phyloP scores from a whole-genome alignment of 108 stramenopile species.

The Cyclotella cryptica region DNA sequence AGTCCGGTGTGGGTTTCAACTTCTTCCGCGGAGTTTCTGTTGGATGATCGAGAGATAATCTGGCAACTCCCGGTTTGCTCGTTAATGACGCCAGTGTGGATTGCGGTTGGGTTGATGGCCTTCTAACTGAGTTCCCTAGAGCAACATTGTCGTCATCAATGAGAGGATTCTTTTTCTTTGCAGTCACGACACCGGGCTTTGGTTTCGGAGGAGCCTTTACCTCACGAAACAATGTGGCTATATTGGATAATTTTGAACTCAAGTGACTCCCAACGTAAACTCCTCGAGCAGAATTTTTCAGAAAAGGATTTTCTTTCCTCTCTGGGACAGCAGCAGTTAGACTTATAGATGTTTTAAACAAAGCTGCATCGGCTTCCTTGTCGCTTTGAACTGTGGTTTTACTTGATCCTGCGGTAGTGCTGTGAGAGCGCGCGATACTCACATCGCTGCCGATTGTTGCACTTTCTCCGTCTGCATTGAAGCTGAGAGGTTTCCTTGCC shows the following conservation, averaged over 20 bases:
- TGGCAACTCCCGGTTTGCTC: not conserved
- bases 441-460: slow-evolving; percentile 35
- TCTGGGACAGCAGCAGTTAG: slow-evolving; percentile 36
- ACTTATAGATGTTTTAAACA: slow-evolving; percentile 44
- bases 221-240: slow-evolving; percentile 51
- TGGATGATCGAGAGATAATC: not conserved
- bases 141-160: not conserved
- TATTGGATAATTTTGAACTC: slow-evolving; percentile 51
- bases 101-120: not conserved
- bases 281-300: slow-evolving; percentile 51
- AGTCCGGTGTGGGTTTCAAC: slow-evolving; percentile 10
- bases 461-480: slow-evolving; percentile 39
- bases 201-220: slow-evolving; percentile 41
- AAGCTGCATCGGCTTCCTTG: slow-evolving; percentile 29
- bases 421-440: slow-evolving; percentile 14
- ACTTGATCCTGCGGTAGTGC: slow-evolving; percentile 22
- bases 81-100: not conserved
- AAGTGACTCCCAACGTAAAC: slow-evolving; percentile 52
- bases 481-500: slow-evolving; percentile 8
- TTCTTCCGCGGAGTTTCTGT: slow-evolving; percentile 38
- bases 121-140: not conserved
- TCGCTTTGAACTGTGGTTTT: slow-evolving; percentile 6
- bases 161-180: slow-evolving; percentile 10
- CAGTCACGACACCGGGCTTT: slow-evolving; percentile 1
- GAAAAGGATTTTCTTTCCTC: slow-evolving; percentile 40